phyloP scores from a whole-genome alignment of 208 protist species.

The Leishmania turanica region DNA sequence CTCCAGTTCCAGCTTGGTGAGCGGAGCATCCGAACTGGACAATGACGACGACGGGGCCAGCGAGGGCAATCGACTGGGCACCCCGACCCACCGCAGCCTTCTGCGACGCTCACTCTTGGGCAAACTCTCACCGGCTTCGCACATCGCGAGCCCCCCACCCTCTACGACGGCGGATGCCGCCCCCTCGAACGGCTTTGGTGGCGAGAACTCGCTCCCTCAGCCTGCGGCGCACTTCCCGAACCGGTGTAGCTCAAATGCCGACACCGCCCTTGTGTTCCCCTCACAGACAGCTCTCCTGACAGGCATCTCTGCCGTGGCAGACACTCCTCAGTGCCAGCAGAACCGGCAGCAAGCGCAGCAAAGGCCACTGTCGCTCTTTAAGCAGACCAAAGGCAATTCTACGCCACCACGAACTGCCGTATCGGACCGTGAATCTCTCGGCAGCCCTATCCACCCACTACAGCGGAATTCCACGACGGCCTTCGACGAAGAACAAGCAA shows the following conservation, averaged over 20 bases:
- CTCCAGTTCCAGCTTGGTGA: neutral
- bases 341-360: neutral
- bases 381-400: neutral
- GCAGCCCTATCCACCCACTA: neutral
- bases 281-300: conserved; percentile 12
- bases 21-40: neutral
- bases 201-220: conserved; percentile 13
- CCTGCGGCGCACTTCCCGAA: conserved; percentile 6
- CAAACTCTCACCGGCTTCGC: neutral
- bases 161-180: neutral
- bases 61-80: neutral
- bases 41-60: neutral
- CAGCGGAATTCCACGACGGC: neutral
- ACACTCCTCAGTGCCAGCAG: neutral
- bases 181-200: neutral
- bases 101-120: conserved; percentile 8
- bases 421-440: neutral
- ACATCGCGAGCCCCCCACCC: neutral
- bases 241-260: neutral
- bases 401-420: neutral
- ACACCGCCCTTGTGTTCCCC: neutral
- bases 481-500: neutral
- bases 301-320: conserved; percentile 5
- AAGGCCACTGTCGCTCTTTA: neutral
- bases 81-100: neutral